A percentile compares a stretch with the other conserved stretches of the same genome.
These are phyloP conservation scores for Cercospora janseana DNA, from an alignment of 2,329 filamentous ascomycete genomes.

Conservation along the genomic window DNA sequence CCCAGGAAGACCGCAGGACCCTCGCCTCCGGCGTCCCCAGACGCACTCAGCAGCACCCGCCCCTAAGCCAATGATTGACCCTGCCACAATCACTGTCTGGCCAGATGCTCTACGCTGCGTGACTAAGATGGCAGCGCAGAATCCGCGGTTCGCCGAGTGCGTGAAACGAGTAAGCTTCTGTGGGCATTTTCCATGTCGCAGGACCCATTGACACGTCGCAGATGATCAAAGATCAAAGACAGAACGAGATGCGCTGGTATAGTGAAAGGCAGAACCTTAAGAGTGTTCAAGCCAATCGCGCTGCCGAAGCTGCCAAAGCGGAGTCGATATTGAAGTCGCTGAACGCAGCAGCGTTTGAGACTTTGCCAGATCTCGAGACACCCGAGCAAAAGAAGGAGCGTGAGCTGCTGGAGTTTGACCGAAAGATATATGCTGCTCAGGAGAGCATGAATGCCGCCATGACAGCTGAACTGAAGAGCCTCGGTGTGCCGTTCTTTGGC, in stretches of 20 bases:
- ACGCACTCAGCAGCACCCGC: slow-evolving; percentile 24
- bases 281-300: slow-evolving; percentile 33
- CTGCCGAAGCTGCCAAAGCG: slow-evolving; percentile 32
- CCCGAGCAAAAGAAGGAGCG: slow-evolving; percentile 41
- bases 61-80: slow-evolving; percentile 41
- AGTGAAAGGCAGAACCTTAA: slow-evolving; percentile 37
- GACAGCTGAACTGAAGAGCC: slow-evolving; percentile 52
- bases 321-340: slow-evolving; percentile 36
- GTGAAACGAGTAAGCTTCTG: slow-evolving; percentile 41
- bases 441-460: slow-evolving; percentile 60
- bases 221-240: slow-evolving; percentile 62
- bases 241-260: slow-evolving; percentile 60
- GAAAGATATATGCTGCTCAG: slow-evolving; percentile 61
- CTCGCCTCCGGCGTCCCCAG: slow-evolving; percentile 27
- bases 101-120: slow-evolving; percentile 48
- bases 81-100: slow-evolving; percentile 51
- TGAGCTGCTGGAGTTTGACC: slow-evolving; percentile 59
- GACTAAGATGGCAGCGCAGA: slow-evolving; percentile 48
- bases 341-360: slow-evolving; percentile 17
- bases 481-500: slow-evolving; percentile 63
- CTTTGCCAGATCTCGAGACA: slow-evolving; percentile 13
- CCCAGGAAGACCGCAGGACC: slow-evolving; percentile 19
- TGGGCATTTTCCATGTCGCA: not conserved
- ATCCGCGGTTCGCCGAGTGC: slow-evolving; percentile 42
- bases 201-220: slow-evolving; percentile 37